Base-by-base conservation (phyloP, 2,329 filamentous ascomycete genomes). In the Huntiella moniliformis region DNA sequence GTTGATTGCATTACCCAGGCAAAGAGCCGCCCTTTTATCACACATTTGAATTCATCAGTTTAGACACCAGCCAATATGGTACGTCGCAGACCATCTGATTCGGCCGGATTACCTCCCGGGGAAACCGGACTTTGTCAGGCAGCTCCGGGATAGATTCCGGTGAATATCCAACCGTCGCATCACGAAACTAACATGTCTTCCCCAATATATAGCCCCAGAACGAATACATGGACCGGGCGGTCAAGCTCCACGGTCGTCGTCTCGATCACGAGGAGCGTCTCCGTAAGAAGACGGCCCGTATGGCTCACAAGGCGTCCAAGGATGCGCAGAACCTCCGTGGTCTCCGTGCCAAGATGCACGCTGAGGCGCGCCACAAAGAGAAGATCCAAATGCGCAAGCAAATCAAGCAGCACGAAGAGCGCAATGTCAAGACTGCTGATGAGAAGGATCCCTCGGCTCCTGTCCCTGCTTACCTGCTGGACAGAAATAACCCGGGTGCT, bases 341-440 rank as follows among this genome's bases (percentile, higher is more conserved):
- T 53, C 75, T 96, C 56, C 73, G 85, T 52, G 91, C 91, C 55
- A 98, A 98, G 71, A 69, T 93, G 57, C 79, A 91, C 67, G 81
- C 88, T 63, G 79, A 96, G 74, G 85, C 87, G 70, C 77, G 91
- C 18, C 83, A 86, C 67, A 82, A 87, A 62, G 87, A 98, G 71
- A 98, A 98, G 79, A 93, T 94, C 60, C 85, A 93, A 73, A 87
- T 94, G 81, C 82, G 81, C 65, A 93, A 94, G 73, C 70, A 78
- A 58, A 92, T 98, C 73, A 84, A 82, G 66, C 82, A 84, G 38
- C 84, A 94, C 68, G 91, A 98, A 66, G 84, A 95, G 70, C 79
- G 85, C 65, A 92, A 95, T 59, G 78, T 96, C 69, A 94, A 96
- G 67, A 83, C 82, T 6, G 78, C 79, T 46, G 77, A 82, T 53